These are phyloP conservation scores for Ophiosphaerella herpotricha DNA, from an alignment of 2,329 filamentous ascomycete species.

Conservation along the genomic window DNA sequence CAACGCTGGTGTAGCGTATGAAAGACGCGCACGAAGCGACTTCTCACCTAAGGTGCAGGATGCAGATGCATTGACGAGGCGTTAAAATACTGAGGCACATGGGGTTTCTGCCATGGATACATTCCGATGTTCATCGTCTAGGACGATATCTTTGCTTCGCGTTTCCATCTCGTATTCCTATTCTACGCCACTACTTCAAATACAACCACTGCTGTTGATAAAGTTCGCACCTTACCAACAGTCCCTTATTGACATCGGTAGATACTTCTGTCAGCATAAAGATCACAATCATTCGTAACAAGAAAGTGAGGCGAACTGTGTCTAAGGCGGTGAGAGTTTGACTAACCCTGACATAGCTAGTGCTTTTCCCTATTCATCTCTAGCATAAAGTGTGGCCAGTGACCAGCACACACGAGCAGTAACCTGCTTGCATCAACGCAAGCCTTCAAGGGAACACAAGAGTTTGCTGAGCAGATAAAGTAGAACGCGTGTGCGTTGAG, in stretches of 20 bases:
- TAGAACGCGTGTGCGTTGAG: conserved; percentile 8
- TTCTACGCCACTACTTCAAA: too few relatives aligned
- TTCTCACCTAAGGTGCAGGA: conserved; percentile 26
- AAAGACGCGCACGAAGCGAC: conserved; percentile 24
- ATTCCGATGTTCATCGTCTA: neutral
- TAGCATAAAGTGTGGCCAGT: conserved; percentile 19
- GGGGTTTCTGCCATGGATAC: conserved; percentile 5
- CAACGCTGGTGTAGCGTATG: conserved; percentile 28
- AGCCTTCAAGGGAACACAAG: conserved; percentile 10
- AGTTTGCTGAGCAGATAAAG: conserved; percentile 5
- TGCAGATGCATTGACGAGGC: conserved; percentile 31
- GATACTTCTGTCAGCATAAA: neutral
- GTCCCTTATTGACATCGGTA: neutral
- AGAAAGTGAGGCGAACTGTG: conserved; percentile 25
- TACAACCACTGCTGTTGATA: neutral
- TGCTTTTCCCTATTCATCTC: conserved; percentile 5
- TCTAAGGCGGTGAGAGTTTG: conserved; percentile 7
- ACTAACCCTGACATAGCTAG: conserved; percentile 7
- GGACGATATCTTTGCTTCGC: neutral
- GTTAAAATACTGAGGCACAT: conserved; percentile 20
- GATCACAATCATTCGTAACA: neutral
- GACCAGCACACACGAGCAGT: conserved; percentile 19
- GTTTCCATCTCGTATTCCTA: too few relatives aligned
- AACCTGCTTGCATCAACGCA: conserved; percentile 17
- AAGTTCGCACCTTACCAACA: neutral